Base-by-base conservation (phyloP, 768 basidiomycete species). In the Cantharellus anzutake region DNA sequence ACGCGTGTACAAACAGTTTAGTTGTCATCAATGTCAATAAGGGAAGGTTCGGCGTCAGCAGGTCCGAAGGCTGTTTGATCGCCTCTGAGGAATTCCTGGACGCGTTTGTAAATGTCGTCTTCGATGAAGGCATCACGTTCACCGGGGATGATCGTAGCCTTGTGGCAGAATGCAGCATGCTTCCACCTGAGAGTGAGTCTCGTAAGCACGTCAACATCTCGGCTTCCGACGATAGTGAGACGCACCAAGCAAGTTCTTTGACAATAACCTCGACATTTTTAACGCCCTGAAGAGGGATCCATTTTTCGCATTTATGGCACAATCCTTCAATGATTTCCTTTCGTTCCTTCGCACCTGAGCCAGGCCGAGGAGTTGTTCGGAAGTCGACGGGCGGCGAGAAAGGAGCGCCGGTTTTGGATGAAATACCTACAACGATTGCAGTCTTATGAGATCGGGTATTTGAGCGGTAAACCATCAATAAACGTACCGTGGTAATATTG, bases 221-320 rank as follows among this genome's bases (percentile, higher is more conserved):
- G 3, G 38, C 11, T 2, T 3, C n/a, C n/a, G 34, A 16, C 2
- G 7, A 40, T 51, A 29, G 58, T 35, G 39, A 20, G n/a, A 73
- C 78, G 57, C 65, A 86, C 85, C 86, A 88, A 65, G 80, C 80
- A 3, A 88, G 74, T 64, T 87, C 85, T 64, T 78, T 80, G 40
- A 85, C 85, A 76, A 88, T 87, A 59, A 78, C 76, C 55, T 84
- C 80, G 57, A 84, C 75, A 63, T 80, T 76, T 70, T 88, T 89
- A 59, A 84, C 69, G 4, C 85, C 83, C 66, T 89, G 81, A 3
- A 89, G 71, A 0, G 76, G 69, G 20, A 87, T 71, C 86, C 87
- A 91, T 63, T 77, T 78, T 34, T 68, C 66, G 69, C 88, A 91
- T 64, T 78, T 79, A 72, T 90, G 86, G 64, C 88, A 91, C 64